Base-by-base conservation (phyloP, 2,329 filamentous ascomycete species). In the Trichoderma sp. region DNA sequence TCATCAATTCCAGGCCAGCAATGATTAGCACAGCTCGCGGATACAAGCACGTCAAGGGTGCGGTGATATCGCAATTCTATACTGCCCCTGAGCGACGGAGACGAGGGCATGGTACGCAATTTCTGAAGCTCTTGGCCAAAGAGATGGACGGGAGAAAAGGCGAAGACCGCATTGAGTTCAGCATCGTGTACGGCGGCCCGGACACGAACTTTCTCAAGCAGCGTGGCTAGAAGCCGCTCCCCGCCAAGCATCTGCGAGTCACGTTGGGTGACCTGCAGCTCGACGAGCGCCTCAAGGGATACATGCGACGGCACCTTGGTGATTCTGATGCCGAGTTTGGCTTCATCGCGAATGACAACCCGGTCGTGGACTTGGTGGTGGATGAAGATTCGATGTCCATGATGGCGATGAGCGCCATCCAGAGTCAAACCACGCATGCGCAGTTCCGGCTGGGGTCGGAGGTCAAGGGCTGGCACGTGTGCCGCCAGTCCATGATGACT, bases 91-190 rank as follows among this genome's bases (percentile, higher is more conserved):
- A 73, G 21, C 72, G 75, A 48, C 75, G 77, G 47, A 69, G 69
- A 39, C 65, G 70, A 7, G 77, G 78, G 28, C 74, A 78, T 72
- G 78, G 77, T 1, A 73, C 71, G n/a, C 68, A n/a, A 66, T 78
- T 2, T 74, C 75, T 61, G 68, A 75, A 50, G 66, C 66, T n/a
- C 73, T 79, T 67, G 76, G 79, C 64, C 17, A 57, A 43, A 50
- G 48, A 66, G n/a, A 41, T 34, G 12, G 56, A 55, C 19, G 26
- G 15, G 24, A 70, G 72, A n/a, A 7, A 45, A 4, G 58, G 14
- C 15, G 9, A 52, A 2, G 24, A 62, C 3, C 34, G n/a, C 39
- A 69, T 73, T 64, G 73, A 72, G 44, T 76, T 73, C 67, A 78
- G 75, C 54, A 70, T 75, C 12, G 66, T 79, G 30, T 78, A 75